Evolutionary conservation across 176 grass and related monocot species (phyloP).

Genomic region (Eragrostis curvula): DNA sequence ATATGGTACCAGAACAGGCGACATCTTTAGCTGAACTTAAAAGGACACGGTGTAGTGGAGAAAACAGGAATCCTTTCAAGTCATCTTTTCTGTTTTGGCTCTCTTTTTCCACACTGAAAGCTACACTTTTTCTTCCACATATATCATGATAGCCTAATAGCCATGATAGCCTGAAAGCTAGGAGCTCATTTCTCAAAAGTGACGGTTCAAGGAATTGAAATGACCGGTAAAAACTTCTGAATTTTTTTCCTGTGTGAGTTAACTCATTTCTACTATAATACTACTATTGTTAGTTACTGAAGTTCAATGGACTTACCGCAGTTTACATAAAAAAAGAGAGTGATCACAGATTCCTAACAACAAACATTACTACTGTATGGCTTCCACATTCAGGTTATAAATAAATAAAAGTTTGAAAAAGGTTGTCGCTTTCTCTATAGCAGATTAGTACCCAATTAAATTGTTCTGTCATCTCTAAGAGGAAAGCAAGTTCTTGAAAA

Average conservation of each 20-base stretch:
- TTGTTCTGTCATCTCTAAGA: background rate
- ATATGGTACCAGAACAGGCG: background rate
- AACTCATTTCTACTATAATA: too few relatives aligned
- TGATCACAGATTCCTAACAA: background rate
- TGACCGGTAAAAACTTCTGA: background rate
- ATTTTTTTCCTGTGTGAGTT: too few relatives aligned
- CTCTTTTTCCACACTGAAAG: background rate
- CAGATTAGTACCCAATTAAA: background rate
- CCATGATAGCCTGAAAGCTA: background rate
- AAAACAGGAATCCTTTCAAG: background rate
- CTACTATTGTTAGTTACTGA: background rate
- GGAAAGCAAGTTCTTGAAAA: background rate
- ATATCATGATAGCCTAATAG: background rate
- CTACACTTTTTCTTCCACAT: background rate
- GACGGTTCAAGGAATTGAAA: background rate
- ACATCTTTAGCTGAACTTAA: background rate
- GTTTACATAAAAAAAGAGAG: too few relatives aligned
- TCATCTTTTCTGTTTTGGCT: slow-evolving; percentile 6
- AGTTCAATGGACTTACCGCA: background rate
- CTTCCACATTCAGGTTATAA: background rate
- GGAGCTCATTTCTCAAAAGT: background rate
- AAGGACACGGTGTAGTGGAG: background rate
- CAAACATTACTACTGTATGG: background rate
- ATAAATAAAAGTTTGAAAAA: background rate
- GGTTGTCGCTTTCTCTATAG: background rate